These are phyloP conservation scores for Epichloe aotearoae DNA, from an alignment of 2,329 filamentous ascomycete genomes.

Conservation along the genomic window DNA sequence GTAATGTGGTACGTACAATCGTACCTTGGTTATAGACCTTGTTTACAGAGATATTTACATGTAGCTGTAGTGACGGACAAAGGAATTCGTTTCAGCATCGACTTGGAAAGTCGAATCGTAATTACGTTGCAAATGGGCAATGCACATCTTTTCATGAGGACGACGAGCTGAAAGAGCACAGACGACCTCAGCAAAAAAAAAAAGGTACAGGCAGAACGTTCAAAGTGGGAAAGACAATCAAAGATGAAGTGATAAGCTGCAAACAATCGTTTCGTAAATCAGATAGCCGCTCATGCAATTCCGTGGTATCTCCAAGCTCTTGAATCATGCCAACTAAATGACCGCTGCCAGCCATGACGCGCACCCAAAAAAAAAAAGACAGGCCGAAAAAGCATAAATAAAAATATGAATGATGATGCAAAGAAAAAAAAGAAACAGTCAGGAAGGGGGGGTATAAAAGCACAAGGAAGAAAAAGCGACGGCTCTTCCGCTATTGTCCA, in stretches of 20 bases:
- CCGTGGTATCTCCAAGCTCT: constrained; percentile 12
- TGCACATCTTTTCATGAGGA: background rate
- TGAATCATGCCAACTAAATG: constrained; percentile 5
- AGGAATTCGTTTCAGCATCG: background rate
- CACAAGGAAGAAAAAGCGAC: background rate
- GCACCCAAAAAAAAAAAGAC: constrained; percentile 1
- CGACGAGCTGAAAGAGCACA: background rate
- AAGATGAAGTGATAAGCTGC: background rate
- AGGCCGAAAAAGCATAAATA: constrained; percentile 1
- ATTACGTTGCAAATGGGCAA: background rate
- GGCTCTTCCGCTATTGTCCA: background rate
- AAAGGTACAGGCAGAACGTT: background rate
- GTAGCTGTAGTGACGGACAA: background rate
- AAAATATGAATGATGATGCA: background rate
- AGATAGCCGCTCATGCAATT: constrained; percentile 4
- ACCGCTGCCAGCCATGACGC: constrained; percentile 4
- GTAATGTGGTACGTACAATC: too few relatives aligned
- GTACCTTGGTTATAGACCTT: background rate
- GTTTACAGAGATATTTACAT: background rate
- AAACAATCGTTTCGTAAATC: background rate
- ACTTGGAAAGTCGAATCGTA: background rate
- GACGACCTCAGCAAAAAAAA: background rate
- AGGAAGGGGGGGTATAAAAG: background rate
- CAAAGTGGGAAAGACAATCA: too few relatives aligned
- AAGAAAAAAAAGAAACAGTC: background rate